phyloP scores from a whole-genome alignment of 768 basidiomycete genomes.

The Phaffia australis region DNA sequence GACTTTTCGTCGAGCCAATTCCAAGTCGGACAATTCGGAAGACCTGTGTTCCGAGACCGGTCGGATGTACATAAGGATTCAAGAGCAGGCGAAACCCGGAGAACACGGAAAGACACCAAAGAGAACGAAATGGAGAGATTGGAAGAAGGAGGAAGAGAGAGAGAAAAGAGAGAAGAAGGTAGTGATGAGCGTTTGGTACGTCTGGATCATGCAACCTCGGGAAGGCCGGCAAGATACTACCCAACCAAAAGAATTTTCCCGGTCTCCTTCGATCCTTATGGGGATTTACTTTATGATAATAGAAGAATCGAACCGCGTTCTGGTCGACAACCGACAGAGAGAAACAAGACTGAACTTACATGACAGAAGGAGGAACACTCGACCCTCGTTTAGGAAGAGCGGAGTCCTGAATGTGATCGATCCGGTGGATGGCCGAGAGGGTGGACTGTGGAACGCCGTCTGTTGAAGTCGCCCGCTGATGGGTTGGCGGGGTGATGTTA shows the following conservation, averaged over 20 bases:
- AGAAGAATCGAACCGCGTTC: too few species aligned
- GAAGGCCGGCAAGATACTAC: too few species aligned
- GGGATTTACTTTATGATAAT: too few species aligned
- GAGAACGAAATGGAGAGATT: not conserved
- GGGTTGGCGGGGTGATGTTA: not conserved
- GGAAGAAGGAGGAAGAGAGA: not conserved
- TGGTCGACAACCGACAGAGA: too few species aligned
- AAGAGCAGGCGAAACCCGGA: not conserved
- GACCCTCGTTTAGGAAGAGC: too few species aligned
- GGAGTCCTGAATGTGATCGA: not conserved
- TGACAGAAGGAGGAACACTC: too few species aligned
- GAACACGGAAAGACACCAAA: not conserved
- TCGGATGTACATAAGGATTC: too few species aligned
- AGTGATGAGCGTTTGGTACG: not conserved
- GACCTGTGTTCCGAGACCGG: too few species aligned
- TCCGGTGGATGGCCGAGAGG: not conserved
- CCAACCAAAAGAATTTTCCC: too few species aligned
- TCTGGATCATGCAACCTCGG: too few species aligned
- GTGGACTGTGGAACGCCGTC: not conserved
- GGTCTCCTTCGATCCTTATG: too few species aligned
- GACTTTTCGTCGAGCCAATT: constrained; percentile 19
- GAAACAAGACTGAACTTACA: too few species aligned
- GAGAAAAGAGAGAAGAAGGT: not conserved
- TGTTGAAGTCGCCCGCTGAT: not conserved
- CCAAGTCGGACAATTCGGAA: constrained; percentile 3